Conservation (phyloP, 257 asterid genomes). For the Solanum bulbocastanum region DNA sequence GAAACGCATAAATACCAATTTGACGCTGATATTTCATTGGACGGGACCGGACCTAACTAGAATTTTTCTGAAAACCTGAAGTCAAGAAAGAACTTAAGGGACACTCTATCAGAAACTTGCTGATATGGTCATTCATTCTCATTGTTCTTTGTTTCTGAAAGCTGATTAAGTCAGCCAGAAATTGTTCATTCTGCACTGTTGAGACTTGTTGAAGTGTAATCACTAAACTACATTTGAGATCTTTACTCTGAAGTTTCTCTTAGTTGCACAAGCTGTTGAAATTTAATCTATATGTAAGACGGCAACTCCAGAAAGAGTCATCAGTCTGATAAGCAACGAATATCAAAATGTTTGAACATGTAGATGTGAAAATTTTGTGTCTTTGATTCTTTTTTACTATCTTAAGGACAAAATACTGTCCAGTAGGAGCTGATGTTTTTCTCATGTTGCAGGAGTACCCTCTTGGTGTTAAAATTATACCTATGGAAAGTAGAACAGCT, state of each 20-base stretch:
- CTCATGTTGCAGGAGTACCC: constrained; percentile 68
- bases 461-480: constrained; percentile 68
- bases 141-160: background rate
- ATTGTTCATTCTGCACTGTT: background rate
- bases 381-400: background rate
- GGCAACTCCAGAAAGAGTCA: background rate
- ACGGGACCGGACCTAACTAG: background rate
- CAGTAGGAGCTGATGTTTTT: background rate
- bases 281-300: background rate
- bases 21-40: background rate
- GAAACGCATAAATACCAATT: background rate
- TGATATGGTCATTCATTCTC: background rate
- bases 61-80: background rate
- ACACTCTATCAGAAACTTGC: background rate
- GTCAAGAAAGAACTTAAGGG: background rate
- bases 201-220: background rate
- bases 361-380: background rate
- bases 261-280: background rate
- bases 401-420: background rate
- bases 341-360: background rate
- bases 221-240: background rate
- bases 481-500: constrained; percentile 82
- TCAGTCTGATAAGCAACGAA: background rate
- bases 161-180: background rate
- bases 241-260: background rate